Evolutionary conservation across 2,329 filamentous ascomycete genomes (phyloP).

Genomic region (Phoma sp.): DNA sequence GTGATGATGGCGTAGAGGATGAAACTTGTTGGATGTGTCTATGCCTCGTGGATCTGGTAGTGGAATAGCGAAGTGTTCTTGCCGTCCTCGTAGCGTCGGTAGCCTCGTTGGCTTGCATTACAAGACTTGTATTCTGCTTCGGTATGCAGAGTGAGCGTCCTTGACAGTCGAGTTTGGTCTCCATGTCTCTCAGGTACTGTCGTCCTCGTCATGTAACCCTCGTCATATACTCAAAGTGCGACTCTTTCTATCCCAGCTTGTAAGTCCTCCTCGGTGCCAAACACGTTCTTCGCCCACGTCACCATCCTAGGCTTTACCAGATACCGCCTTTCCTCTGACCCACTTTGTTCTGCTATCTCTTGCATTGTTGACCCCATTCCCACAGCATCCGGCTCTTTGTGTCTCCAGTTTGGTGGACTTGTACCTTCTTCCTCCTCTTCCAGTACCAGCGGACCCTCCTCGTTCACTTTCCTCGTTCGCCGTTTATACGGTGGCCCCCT

Average conservation of each 20-base stretch:
- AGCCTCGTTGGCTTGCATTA: no score
- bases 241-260: conserved; percentile 39
- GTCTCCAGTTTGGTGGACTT: conserved; percentile 15
- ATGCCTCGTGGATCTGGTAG: no score
- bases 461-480: conserved; percentile 27
- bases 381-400: conserved; percentile 14
- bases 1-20: no score
- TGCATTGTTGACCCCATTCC: conserved; percentile 17
- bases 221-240: conserved; percentile 13
- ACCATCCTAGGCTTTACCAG: conserved; percentile 69
- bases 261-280: conserved; percentile 80
- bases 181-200: not conserved
- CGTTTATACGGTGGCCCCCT: conserved; percentile 73
- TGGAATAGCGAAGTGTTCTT: no score
- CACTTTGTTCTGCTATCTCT: not conserved
- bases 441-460: conserved; percentile 32
- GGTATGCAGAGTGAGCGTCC: no score
- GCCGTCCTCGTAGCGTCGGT: no score
- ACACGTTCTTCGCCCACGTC: conserved; percentile 78
- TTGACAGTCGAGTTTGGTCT: no score
- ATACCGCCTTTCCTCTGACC: conserved; percentile 35
- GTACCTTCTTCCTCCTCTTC: conserved; percentile 11
- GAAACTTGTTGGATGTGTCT: no score
- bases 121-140: no score
- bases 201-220: not conserved